A percentile compares a stretch with the other conserved stretches of the same genome.
These are phyloP conservation scores for Penicillium herquei DNA, from an alignment of 495 filamentous ascomycete species.

Conservation along the genomic window DNA sequence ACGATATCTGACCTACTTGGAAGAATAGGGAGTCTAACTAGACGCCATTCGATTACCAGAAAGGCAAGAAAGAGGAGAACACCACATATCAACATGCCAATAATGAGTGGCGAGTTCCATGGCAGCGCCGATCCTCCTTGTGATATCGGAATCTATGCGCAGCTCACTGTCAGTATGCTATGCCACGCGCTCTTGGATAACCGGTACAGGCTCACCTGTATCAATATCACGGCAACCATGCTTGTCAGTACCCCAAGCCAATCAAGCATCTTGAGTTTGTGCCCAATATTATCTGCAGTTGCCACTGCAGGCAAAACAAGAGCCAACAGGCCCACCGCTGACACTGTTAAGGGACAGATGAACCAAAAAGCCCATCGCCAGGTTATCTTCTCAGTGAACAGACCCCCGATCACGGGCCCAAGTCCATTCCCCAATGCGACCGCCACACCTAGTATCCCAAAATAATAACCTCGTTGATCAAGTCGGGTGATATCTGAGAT, in stretches of 20 bases:
- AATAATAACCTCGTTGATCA: conserved; percentile 46
- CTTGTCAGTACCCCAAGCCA: conserved; percentile 21
- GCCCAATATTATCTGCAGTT: conserved; percentile 29
- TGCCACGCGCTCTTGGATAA: no score
- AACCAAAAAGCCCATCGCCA: conserved; percentile 50
- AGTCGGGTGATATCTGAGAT: conserved; percentile 41
- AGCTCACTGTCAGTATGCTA: neutral
- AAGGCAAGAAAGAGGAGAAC: neutral
- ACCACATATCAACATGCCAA: conserved; percentile 35
- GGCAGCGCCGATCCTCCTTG: conserved; percentile 39
- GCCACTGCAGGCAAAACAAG: conserved; percentile 34
- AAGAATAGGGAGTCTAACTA: neutral
- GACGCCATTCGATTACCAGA: neutral
- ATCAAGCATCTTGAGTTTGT: conserved; percentile 38
- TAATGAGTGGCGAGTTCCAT: conserved; percentile 37
- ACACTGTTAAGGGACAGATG: conserved; percentile 23
- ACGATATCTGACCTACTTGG: neutral
- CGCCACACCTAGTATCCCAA: conserved; percentile 41
- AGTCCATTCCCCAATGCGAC: conserved; percentile 45
- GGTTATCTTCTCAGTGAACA: conserved; percentile 29
- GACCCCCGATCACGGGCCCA: conserved; percentile 45
- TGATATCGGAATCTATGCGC: conserved; percentile 24
- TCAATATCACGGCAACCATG: conserved; percentile 35
- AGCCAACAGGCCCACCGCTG: conserved; percentile 22
- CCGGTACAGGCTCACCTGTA: conserved; percentile 19